Evolutionary conservation across 768 basidiomycete species (phyloP).

Genomic region (Suillus sp.): DNA sequence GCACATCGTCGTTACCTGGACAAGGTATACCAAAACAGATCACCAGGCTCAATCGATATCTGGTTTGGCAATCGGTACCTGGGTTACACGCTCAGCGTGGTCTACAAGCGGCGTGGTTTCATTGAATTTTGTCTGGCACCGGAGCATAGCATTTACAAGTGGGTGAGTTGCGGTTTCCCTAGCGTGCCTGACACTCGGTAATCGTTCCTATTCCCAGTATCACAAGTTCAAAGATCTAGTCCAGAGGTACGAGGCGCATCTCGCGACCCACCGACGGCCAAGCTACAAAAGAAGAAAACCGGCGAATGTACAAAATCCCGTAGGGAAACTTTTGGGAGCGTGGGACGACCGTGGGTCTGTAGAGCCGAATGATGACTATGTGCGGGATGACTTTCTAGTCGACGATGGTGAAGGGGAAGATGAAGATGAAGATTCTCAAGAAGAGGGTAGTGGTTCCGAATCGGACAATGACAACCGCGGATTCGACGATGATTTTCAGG

Average conservation of each 20-base stretch:
- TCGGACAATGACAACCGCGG: background rate
- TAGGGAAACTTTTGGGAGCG: slow-evolving; percentile 5
- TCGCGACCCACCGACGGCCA: background rate
- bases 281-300: background rate
- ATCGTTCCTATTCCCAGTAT: background rate
- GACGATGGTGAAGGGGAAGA: background rate
- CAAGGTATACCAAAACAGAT: background rate
- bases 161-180: background rate
- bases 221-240: background rate
- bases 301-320: slow-evolving; percentile 6
- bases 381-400: slow-evolving; percentile 7
- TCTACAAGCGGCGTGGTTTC: background rate
- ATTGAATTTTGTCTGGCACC: background rate
- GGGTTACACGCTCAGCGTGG: background rate
- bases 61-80: background rate
- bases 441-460: background rate
- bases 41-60: background rate
- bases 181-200: background rate
- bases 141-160: background rate
- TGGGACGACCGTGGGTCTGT: slow-evolving; percentile 5
- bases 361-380: background rate
- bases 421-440: background rate
- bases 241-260: background rate
- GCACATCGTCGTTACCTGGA: slow-evolving; percentile 23
- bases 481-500: background rate